These are phyloP conservation scores for Agastache rugosa DNA, from an alignment of 257 asterid species.

Conservation along the genomic window DNA sequence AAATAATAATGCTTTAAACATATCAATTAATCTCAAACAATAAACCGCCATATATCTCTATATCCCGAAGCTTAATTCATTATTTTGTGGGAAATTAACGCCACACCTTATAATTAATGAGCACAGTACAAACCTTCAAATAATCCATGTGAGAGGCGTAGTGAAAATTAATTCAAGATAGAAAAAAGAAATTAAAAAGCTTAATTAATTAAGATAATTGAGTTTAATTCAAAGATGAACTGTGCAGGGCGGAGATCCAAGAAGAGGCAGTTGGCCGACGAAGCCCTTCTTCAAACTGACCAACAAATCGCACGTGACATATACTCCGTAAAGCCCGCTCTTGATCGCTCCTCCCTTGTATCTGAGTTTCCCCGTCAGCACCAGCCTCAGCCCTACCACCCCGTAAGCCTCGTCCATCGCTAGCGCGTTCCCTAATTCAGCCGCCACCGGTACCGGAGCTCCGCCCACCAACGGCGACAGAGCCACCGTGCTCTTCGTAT, in stretches of 20 bases:
- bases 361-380: slow-evolving; percentile 52
- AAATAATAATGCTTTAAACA: no score
- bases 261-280: slow-evolving; percentile 57
- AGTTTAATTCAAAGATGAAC: slow-evolving; percentile 32
- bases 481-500: slow-evolving; percentile 62
- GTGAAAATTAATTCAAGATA: neutral
- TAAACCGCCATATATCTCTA: no score
- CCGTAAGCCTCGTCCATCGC: slow-evolving; percentile 60
- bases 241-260: slow-evolving; percentile 54
- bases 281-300: slow-evolving; percentile 57
- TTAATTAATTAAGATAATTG: no score
- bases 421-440: slow-evolving; percentile 51
- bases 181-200: neutral
- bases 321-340: slow-evolving; percentile 43
- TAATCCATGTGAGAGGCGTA: no score
- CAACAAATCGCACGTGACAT: slow-evolving; percentile 61
- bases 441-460: slow-evolving; percentile 50
- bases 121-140: neutral
- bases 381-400: slow-evolving; percentile 61
- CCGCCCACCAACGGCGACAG: slow-evolving; percentile 70
- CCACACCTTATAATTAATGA: neutral
- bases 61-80: no score
- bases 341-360: slow-evolving; percentile 49
- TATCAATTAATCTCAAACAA: no score
- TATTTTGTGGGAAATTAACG: neutral